Evolutionary conservation across 768 basidiomycete species (phyloP).

Genomic region (Pilatotrama ljubarskyi): DNA sequence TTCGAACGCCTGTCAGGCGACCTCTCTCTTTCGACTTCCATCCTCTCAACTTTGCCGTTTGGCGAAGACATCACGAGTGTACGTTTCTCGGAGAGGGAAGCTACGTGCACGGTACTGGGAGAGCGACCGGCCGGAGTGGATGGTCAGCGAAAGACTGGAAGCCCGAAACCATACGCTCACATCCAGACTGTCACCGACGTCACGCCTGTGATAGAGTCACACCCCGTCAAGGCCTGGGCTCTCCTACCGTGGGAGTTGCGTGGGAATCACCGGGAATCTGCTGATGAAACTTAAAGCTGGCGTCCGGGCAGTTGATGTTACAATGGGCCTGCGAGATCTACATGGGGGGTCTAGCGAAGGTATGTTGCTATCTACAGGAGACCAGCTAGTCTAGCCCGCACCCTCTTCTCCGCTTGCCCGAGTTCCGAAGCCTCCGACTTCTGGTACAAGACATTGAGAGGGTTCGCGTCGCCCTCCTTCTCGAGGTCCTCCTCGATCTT

Average conservation of each 20-base stretch:
- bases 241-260: too few relatives aligned
- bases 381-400: slow-evolving; percentile 49
- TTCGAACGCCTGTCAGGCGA: slow-evolving; percentile 32
- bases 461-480: slow-evolving; percentile 53
- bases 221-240: too few relatives aligned
- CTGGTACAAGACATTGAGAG: slow-evolving; percentile 54
- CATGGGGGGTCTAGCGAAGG: background rate
- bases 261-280: too few relatives aligned
- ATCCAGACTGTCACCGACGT: background rate
- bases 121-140: background rate
- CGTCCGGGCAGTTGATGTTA: too few relatives aligned
- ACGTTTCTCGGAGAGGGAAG: background rate
- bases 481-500: slow-evolving; percentile 57
- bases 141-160: background rate
- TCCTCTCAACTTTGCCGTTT: slow-evolving; percentile 39
- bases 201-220: background rate
- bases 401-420: slow-evolving; percentile 59
- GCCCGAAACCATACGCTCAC: background rate
- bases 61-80: slow-evolving; percentile 17
- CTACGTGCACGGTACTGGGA: background rate
- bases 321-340: background rate
- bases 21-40: slow-evolving; percentile 56
- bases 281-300: too few relatives aligned
- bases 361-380: slow-evolving; percentile 31
- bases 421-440: slow-evolving; percentile 52